phyloP scores from a whole-genome alignment of 768 basidiomycete genomes.

The Boletus coccyginus region DNA sequence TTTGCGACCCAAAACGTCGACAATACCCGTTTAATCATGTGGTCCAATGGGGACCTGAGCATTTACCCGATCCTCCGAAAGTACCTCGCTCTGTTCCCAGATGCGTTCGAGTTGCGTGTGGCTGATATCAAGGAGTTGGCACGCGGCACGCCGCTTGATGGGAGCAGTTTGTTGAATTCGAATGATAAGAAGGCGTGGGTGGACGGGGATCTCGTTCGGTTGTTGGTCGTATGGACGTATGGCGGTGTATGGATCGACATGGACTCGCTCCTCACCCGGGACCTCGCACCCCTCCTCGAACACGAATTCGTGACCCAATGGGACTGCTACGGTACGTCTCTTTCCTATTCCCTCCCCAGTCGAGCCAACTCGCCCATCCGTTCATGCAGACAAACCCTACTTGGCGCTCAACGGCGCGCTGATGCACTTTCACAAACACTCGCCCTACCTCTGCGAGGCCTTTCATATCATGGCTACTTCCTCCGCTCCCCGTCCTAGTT shows the following conservation, averaged over 20 bases:
- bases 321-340: constrained; percentile 88
- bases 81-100: constrained; percentile 63
- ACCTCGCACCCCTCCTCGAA: constrained; percentile 82
- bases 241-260: constrained; percentile 98
- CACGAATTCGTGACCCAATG: constrained; percentile 98
- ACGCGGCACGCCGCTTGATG: constrained; percentile 72
- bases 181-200: constrained; percentile 86
- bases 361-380: background rate
- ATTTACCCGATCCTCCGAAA: constrained; percentile 52
- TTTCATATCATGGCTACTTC: constrained; percentile 86
- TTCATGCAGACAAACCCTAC: constrained; percentile 63
- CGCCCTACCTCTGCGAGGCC: constrained; percentile 96
- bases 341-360: background rate
- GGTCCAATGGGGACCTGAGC: constrained; percentile 84
- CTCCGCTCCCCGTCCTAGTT: constrained; percentile 65
- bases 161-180: constrained; percentile 55
- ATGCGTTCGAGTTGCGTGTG: constrained; percentile 65
- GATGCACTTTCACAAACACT: constrained; percentile 88
- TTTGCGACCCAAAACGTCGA: constrained; percentile 84
- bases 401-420: constrained; percentile 87
- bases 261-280: constrained; percentile 90
- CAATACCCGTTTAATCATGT: constrained; percentile 69
- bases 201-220: constrained; percentile 88
- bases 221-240: constrained; percentile 84
- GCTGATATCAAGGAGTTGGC: constrained; percentile 71